phyloP scores from a whole-genome alignment of 345 rosid species.

The Eutrema yunnanense region DNA sequence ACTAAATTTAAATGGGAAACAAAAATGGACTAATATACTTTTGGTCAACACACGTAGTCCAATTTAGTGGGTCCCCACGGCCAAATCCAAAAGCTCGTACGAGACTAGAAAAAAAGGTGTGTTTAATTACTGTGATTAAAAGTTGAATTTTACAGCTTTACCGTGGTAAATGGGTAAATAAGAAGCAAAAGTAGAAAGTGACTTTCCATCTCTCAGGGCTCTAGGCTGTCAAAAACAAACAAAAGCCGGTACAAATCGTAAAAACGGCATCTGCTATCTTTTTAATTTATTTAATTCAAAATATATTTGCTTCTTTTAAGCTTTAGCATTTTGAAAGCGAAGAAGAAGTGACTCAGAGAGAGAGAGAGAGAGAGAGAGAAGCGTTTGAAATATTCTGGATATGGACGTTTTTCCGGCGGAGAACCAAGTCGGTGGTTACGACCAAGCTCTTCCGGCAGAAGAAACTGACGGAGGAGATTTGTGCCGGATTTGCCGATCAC shows the following conservation, averaged over 20 bases:
- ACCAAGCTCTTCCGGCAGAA: not conserved
- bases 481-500: slow-evolving; percentile 14
- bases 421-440: not conserved
- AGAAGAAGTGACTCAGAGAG: not conserved
- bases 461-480: not conserved
- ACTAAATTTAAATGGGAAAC: no score
- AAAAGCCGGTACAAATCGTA: not conserved
- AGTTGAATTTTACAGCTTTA: not conserved
- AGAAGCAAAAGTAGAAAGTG: not conserved
- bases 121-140: no score
- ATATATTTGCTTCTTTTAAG: not conserved
- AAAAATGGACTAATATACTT: no score
- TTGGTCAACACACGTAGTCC: no score
- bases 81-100: no score
- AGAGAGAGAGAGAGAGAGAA: not conserved
- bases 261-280: not conserved
- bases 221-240: not conserved
- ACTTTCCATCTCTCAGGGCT: not conserved
- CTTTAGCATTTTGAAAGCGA: not conserved
- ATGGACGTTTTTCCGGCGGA: slow-evolving; percentile 2
- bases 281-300: not conserved
- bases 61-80: no score
- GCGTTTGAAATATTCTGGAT: not conserved
- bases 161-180: not conserved
- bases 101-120: no score